Base-by-base conservation (phyloP, 495 filamentous ascomycete genomes). In the Podospora australis region DNA sequence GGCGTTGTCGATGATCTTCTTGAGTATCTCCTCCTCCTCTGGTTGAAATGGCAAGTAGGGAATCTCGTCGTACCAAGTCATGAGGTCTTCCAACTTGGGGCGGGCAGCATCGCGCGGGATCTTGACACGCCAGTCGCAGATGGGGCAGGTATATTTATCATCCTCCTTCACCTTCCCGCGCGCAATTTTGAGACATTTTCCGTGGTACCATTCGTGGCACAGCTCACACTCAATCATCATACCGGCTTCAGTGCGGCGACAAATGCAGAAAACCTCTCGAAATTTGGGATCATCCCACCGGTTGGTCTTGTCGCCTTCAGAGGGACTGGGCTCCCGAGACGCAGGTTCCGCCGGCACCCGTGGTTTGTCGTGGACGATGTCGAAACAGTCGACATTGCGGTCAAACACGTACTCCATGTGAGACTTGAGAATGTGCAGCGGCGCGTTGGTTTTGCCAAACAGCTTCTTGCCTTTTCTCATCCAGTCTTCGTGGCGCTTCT, bases 191-290 rank as follows among this genome's bases (percentile, higher is more conserved):
- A 99, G 75, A 61, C 92, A 99, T 67, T 96, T 97, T 30, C 91
- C 89, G 57, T 99, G 92, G 58, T 99, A 99, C 92, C 92, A 99
- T 69, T 99, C 92, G 55, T 95, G 90, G 65, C 92, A 99, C 26
- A 95, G 71, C 65, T 96, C 91, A 67, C 92, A 99, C 63, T 99
- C 92, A 54, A 99, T 96, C 92, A 99, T 99, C 86, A 96, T 91
- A 19, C 92, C 92, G 28, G 91, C 88, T 64, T 99, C 92, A 14
- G 84, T 81, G 49, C 83, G 83, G 46, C 92, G 82, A 67, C 92
- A 99, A 57, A 99, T 95, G 67, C 92, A 99, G 66, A 97, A 99
- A 3, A 96, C 90, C 64, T 96, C 90, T 32, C 87, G 58, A 42
- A 73, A 71, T 41, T 66, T 58, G 6, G 72, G 67, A 16, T 77